phyloP scores from a whole-genome alignment of 495 filamentous ascomycete species.

The Trichodelitschia bisporula region DNA sequence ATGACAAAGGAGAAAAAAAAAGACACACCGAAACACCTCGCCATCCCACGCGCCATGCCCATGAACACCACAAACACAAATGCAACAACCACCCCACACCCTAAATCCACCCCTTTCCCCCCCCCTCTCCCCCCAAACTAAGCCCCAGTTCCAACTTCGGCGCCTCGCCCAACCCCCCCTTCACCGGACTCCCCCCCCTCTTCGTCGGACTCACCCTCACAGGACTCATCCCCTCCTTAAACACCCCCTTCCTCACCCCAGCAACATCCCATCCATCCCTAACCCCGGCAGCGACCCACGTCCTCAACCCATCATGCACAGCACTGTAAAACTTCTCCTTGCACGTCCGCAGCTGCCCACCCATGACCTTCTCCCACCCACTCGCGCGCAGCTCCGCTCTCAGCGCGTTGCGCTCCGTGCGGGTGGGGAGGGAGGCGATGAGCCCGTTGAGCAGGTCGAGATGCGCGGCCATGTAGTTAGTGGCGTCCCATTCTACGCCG shows the following conservation, averaged over 20 bases:
- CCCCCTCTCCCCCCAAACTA: slow-evolving; percentile 4
- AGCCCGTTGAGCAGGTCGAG: slow-evolving; percentile 83
- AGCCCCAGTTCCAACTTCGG: slow-evolving; percentile 14
- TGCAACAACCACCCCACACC: no score
- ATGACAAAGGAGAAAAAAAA: no score
- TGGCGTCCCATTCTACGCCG: slow-evolving; percentile 97
- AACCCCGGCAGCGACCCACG: slow-evolving; percentile 67
- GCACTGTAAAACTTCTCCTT: slow-evolving; percentile 92
- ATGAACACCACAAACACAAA: no score
- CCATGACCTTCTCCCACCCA: slow-evolving; percentile 83
- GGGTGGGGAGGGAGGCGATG: slow-evolving; percentile 55
- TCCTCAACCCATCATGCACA: slow-evolving; percentile 68
- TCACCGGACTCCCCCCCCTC: slow-evolving; percentile 9
- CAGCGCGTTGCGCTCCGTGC: slow-evolving; percentile 49
- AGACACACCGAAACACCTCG: no score
- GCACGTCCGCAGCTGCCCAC: slow-evolving; percentile 59
- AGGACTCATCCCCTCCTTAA: slow-evolving; percentile 14
- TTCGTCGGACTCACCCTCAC: slow-evolving; percentile 26
- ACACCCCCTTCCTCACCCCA: slow-evolving; percentile 34
- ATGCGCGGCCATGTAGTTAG: slow-evolving; percentile 81
- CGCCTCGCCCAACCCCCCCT: slow-evolving; percentile 9
- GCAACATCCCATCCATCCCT: slow-evolving; percentile 73
- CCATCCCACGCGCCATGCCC: no score
- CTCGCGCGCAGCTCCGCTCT: slow-evolving; percentile 54
- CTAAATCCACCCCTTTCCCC: no score